Evolutionary conservation across 2,329 filamentous ascomycete genomes (phyloP).

Genomic region (Acrodontium crateriforme): DNA sequence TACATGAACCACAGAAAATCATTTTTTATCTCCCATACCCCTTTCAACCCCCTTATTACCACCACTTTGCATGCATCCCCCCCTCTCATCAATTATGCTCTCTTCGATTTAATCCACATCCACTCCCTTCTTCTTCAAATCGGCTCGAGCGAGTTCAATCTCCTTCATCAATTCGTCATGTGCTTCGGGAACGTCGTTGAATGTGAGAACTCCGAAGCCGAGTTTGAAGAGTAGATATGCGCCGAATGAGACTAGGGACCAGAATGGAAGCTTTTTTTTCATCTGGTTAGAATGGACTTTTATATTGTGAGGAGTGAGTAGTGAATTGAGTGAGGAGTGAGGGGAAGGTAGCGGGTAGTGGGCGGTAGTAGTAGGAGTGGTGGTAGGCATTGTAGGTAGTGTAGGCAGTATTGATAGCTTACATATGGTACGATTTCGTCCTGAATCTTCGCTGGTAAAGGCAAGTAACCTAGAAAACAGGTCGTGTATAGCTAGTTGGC

Average conservation of each 20-base stretch:
- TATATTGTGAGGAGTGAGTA: slow-evolving; percentile 1
- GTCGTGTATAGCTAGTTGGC: slow-evolving; percentile 68
- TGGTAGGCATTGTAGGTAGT: not conserved
- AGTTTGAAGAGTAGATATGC: slow-evolving; percentile 85
- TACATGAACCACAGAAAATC: too few relatives aligned
- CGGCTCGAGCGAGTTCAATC: slow-evolving; percentile 62
- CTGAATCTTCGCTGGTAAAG: slow-evolving; percentile 64
- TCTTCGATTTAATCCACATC: slow-evolving; percentile 56
- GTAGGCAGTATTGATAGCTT: slow-evolving; percentile 29
- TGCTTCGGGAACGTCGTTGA: slow-evolving; percentile 88
- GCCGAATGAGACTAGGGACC: slow-evolving; percentile 80
- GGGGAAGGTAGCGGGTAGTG: not conserved
- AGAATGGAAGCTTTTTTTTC: slow-evolving; percentile 67
- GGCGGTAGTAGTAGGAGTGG: not conserved
- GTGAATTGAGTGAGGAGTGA: slow-evolving; percentile 3
- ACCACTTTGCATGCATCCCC: too few relatives aligned
- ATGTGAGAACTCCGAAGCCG: slow-evolving; percentile 83
- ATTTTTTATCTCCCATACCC: too few relatives aligned
- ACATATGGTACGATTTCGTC: slow-evolving; percentile 81
- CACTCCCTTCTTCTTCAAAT: slow-evolving; percentile 61
- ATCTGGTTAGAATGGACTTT: not conserved
- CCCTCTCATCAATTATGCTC: too few relatives aligned
- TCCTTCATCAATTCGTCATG: slow-evolving; percentile 80
- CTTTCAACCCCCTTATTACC: too few relatives aligned
- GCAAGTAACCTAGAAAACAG: slow-evolving; percentile 70